phyloP scores from a whole-genome alignment of 1,284 basidiomycete species.

The Singerocomus rubriflavus region DNA sequence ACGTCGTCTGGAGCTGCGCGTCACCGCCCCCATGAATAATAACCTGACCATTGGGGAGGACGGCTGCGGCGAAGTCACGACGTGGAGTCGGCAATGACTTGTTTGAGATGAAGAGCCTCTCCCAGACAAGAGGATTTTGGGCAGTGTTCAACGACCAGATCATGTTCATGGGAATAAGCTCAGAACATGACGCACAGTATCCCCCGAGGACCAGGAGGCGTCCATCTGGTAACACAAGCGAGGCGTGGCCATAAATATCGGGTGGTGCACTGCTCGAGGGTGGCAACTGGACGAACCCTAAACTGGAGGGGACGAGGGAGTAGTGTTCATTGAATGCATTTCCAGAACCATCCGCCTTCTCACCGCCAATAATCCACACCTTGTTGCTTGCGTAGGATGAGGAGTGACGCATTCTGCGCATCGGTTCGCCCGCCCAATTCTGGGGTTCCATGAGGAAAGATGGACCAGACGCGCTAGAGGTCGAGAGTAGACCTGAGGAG shows the following conservation, averaged over 20 bases:
- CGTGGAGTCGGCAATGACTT: conserved; percentile 55
- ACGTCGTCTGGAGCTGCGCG: conserved; percentile 49
- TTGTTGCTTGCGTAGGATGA: conserved; percentile 45
- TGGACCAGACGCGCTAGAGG: conserved; percentile 38
- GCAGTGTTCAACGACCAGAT: conserved; percentile 68
- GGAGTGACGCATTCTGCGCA: conserved; percentile 71
- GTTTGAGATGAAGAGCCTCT: conserved; percentile 38
- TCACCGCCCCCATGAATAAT: conserved; percentile 80
- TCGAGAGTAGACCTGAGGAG: conserved; percentile 59
- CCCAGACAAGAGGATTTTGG: conserved; percentile 49
- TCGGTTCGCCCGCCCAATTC: conserved; percentile 66
- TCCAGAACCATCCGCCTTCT: conserved; percentile 73
- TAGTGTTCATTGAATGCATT: conserved; percentile 62
- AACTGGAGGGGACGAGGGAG: conserved; percentile 52
- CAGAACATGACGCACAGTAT: conserved; percentile 47
- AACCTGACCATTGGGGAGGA: conserved; percentile 53
- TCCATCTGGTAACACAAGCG: conserved; percentile 64
- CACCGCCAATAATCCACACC: conserved; percentile 66
- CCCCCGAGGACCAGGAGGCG: conserved; percentile 77
- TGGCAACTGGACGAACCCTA: conserved; percentile 56
- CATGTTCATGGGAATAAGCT: conserved; percentile 53
- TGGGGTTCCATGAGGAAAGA: conserved; percentile 47
- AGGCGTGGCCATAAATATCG: conserved; percentile 68
- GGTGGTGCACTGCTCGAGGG: conserved; percentile 53
- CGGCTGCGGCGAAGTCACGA: conserved; percentile 61